Percentiles rank a stretch among this genome's conserved stretches.
Conservation (phyloP, 352 stramenopile genomes). For the Phytopythium aichiense region DNA sequence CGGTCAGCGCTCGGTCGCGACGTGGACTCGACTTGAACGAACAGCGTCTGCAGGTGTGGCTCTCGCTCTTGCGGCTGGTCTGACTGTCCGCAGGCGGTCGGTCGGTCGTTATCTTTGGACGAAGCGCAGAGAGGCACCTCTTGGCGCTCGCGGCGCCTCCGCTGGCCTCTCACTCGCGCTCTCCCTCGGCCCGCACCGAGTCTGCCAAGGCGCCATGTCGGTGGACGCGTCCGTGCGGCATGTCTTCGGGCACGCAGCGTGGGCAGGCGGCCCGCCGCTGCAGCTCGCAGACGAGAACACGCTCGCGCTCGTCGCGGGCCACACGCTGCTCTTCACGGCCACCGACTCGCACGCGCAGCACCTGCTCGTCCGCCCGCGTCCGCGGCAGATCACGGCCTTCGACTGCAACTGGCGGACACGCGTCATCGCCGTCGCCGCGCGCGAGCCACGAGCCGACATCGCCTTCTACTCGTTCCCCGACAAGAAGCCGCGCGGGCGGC, state of each 20-base stretch:
- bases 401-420: constrained; percentile 55
- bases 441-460: constrained; percentile 53
- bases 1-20: neutral
- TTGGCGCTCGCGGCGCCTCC: neutral
- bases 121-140: neutral
- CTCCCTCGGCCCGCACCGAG: neutral
- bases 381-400: constrained; percentile 57
- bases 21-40: neutral
- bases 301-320: constrained; percentile 51
- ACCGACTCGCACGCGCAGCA: constrained; percentile 56
- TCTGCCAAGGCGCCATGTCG: constrained; percentile 13
- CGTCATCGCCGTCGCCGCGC: constrained; percentile 49
- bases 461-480: constrained; percentile 70
- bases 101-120: constrained; percentile 1
- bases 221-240: constrained; percentile 62
- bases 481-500: constrained; percentile 63
- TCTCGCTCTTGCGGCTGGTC: neutral
- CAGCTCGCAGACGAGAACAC: constrained; percentile 72
- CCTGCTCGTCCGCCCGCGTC: constrained; percentile 48
- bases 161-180: neutral
- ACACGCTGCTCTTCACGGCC: constrained; percentile 68
- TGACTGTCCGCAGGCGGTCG: neutral
- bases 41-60: neutral
- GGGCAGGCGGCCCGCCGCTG: constrained; percentile 20
- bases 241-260: constrained; percentile 58